phyloP scores from a whole-genome alignment of 305 asterid genomes.

The Andrographis paniculata region DNA sequence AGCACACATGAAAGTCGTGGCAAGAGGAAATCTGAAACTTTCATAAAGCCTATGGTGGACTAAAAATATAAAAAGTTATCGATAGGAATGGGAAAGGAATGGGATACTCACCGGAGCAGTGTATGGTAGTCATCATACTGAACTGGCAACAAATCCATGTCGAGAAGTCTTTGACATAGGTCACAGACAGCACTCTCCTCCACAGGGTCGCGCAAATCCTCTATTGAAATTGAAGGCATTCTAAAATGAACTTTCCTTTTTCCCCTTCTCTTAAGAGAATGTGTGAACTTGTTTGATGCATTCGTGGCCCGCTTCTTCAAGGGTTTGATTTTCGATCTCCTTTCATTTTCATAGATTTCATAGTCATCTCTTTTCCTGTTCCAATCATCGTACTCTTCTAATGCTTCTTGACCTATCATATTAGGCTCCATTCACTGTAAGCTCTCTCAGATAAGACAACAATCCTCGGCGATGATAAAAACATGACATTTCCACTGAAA shows the following conservation, averaged over 20 bases:
- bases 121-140: conserved; percentile 89
- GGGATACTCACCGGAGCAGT: conserved; percentile 52
- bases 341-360: conserved; percentile 77
- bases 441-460: too few relatives aligned
- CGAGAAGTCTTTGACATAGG: conserved; percentile 67
- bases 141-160: conserved; percentile 62
- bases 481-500: too few relatives aligned
- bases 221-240: conserved; percentile 77
- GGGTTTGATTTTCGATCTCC: conserved; percentile 65
- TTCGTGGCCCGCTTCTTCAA: conserved; percentile 73
- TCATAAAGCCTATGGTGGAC: too few relatives aligned
- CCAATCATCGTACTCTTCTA: conserved; percentile 44
- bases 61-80: conserved; percentile 3
- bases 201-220: conserved; percentile 78
- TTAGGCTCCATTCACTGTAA: neutral
- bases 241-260: conserved; percentile 83
- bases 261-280: conserved; percentile 78
- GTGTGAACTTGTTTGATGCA: conserved; percentile 90
- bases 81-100: too few relatives aligned
- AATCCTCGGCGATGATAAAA: too few relatives aligned
- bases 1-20: too few relatives aligned
- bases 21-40: too few relatives aligned
- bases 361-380: conserved; percentile 75
- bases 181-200: conserved; percentile 82
- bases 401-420: conserved; percentile 39